Evolutionary conservation across 805 yeast genomes (phyloP).

Genomic region (Metschnikowia drakensbergensis): DNA sequence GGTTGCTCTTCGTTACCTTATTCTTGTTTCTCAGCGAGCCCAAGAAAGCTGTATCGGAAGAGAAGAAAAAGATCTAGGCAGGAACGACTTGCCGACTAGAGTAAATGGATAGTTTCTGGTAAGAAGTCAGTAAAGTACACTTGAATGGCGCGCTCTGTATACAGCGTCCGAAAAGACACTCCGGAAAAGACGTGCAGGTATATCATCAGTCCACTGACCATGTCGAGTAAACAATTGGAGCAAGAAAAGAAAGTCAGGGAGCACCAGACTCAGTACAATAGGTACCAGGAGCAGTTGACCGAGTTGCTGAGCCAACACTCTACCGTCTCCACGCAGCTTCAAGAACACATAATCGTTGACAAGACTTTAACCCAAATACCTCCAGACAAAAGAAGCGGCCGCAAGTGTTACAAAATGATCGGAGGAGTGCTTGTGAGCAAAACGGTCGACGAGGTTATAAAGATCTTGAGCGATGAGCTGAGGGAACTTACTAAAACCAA

Average conservation of each 20-base stretch:
- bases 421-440: slow-evolving; percentile 90
- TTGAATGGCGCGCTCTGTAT: slow-evolving; percentile 3
- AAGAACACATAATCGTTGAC: slow-evolving; percentile 41
- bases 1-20: slow-evolving; percentile 72
- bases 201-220: slow-evolving; percentile 3
- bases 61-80: slow-evolving; percentile 1
- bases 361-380: slow-evolving; percentile 35
- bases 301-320: slow-evolving; percentile 38
- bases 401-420: slow-evolving; percentile 88
- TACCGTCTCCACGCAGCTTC: slow-evolving; percentile 33
- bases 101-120: not conserved
- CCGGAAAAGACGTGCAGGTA: not conserved
- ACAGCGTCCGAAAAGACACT: not conserved
- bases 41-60: not conserved
- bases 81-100: not conserved
- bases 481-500: slow-evolving; percentile 19
- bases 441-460: slow-evolving; percentile 70
- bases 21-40: slow-evolving; percentile 45
- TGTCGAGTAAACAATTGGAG: slow-evolving; percentile 17
- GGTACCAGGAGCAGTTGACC: slow-evolving; percentile 35
- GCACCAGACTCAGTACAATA: slow-evolving; percentile 40
- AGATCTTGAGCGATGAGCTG: slow-evolving; percentile 53
- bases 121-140: not conserved
- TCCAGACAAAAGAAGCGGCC: slow-evolving; percentile 37
- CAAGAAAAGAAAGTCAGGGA: slow-evolving; percentile 37